phyloP scores from a whole-genome alignment of 805 yeast genomes.

The Geotrichum ghanense region DNA sequence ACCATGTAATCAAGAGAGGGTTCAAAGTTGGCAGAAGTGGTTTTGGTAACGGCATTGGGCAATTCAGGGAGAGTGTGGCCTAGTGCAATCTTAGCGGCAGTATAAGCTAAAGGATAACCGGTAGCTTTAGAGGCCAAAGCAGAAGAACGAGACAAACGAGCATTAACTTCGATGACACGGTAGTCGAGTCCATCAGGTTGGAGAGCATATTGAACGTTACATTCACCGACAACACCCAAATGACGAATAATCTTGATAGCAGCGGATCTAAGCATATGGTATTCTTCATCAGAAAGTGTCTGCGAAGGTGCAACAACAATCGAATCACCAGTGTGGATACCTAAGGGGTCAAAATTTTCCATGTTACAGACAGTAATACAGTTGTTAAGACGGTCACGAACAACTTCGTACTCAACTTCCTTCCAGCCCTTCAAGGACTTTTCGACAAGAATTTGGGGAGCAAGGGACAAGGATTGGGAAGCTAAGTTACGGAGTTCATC shows the following conservation, averaged over 20 bases:
- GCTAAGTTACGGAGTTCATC: conserved; percentile 79
- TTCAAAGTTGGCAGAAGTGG: conserved; percentile 93
- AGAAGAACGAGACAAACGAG: conserved; percentile 92
- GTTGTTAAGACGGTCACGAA: conserved; percentile 90
- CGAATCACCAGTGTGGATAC: conserved; percentile 98
- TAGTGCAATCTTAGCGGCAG: conserved; percentile 94
- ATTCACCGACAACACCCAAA: conserved; percentile 97
- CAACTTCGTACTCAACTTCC: conserved; percentile 97
- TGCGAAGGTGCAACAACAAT: conserved; percentile 98
- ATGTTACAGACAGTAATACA: conserved; percentile 98
- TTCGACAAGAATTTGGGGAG: conserved; percentile 94
- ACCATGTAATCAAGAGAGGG: conserved; percentile 96
- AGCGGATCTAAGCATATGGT: conserved; percentile 94
- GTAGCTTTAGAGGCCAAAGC: conserved; percentile 98
- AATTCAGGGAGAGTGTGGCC: conserved; percentile 92
- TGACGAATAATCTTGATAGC: conserved; percentile 97
- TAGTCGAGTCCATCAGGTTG: conserved; percentile 94
- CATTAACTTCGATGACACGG: conserved; percentile 95
- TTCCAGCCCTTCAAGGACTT: conserved; percentile 98
- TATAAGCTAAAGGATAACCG: conserved; percentile 96
- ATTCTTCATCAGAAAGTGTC: conserved; percentile 92
- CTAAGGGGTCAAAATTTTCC: conserved; percentile 98
- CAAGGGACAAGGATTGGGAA: conserved; percentile 74
- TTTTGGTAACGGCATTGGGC: conserved; percentile 92
- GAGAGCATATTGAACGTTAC: conserved; percentile 94